Conservation (phyloP, 495 filamentous ascomycete genomes). For the Neurospora sp. region DNA sequence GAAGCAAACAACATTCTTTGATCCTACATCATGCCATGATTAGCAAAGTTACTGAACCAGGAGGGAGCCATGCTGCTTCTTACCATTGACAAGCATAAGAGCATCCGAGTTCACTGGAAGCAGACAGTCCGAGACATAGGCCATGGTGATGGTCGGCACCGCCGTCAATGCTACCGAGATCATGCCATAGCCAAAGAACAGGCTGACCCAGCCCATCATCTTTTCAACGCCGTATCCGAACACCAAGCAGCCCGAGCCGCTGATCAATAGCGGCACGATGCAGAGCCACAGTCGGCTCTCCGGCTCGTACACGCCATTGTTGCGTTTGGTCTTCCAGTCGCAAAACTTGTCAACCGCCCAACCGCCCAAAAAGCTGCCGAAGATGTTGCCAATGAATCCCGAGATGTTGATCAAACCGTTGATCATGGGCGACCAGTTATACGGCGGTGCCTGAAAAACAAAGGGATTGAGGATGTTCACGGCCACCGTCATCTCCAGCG, state of each 20-base stretch:
- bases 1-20: slow-evolving; percentile 25
- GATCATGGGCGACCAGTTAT: slow-evolving; percentile 45
- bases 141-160: slow-evolving; percentile 25
- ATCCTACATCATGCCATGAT: slow-evolving; percentile 7
- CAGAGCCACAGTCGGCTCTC: slow-evolving; percentile 44
- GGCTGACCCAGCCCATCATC: slow-evolving; percentile 20
- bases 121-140: slow-evolving; percentile 24
- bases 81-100: slow-evolving; percentile 27
- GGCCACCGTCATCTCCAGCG: slow-evolving; percentile 46
- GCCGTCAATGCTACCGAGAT: slow-evolving; percentile 23
- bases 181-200: slow-evolving; percentile 28
- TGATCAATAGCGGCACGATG: slow-evolving; percentile 28
- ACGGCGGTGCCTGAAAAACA: slow-evolving; percentile 53
- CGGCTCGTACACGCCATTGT: slow-evolving; percentile 43
- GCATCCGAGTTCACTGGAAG: slow-evolving; percentile 25
- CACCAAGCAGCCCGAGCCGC: slow-evolving; percentile 26
- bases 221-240: slow-evolving; percentile 27
- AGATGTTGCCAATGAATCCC: slow-evolving; percentile 36
- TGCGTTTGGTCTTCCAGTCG: slow-evolving; percentile 35
- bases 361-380: slow-evolving; percentile 31
- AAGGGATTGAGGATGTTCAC: slow-evolving; percentile 58
- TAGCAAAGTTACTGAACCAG: neutral
- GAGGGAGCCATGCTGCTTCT: neutral
- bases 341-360: slow-evolving; percentile 37
- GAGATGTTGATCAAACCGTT: slow-evolving; percentile 48